Evolutionary conservation across 73 alveolate genomes (phyloP).

Genomic region (Paramecium tetraurelia): DNA sequence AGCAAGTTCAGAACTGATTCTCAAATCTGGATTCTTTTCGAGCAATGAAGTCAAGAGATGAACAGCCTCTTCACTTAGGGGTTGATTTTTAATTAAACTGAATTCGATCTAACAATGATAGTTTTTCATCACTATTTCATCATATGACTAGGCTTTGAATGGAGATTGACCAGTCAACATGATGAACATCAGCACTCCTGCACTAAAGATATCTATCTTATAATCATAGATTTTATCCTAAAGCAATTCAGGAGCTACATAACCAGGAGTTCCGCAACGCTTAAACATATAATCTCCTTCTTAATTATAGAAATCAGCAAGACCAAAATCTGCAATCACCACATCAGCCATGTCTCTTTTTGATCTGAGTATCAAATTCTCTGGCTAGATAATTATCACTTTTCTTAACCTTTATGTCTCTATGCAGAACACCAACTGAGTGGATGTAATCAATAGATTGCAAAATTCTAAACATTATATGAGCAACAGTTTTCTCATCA

Average conservation of each 20-base stretch:
- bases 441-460: constrained; percentile 48
- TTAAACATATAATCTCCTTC: constrained; percentile 59
- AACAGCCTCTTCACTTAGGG: neutral
- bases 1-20: constrained; percentile 36
- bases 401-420: constrained; percentile 40
- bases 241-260: constrained; percentile 62
- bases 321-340: constrained; percentile 55
- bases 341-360: constrained; percentile 38
- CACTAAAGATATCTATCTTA: constrained; percentile 52
- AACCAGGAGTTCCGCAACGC: constrained; percentile 63
- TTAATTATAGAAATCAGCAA: constrained; percentile 43
- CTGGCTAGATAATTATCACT: neutral
- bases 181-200: constrained; percentile 58
- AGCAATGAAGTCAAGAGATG: neutral
- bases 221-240: constrained; percentile 47
- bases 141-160: constrained; percentile 56
- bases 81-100: neutral
- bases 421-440: constrained; percentile 14
- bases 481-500: constrained; percentile 53
- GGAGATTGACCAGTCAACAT: constrained; percentile 59
- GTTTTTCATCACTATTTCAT: constrained; percentile 56
- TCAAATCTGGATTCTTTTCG: constrained; percentile 38
- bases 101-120: constrained; percentile 49
- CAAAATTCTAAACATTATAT: constrained; percentile 14
- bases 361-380: constrained; percentile 39